Evolutionary conservation across 108 stramenopile genomes (phyloP).

Genomic region (Aurantiochytrium sp.): DNA sequence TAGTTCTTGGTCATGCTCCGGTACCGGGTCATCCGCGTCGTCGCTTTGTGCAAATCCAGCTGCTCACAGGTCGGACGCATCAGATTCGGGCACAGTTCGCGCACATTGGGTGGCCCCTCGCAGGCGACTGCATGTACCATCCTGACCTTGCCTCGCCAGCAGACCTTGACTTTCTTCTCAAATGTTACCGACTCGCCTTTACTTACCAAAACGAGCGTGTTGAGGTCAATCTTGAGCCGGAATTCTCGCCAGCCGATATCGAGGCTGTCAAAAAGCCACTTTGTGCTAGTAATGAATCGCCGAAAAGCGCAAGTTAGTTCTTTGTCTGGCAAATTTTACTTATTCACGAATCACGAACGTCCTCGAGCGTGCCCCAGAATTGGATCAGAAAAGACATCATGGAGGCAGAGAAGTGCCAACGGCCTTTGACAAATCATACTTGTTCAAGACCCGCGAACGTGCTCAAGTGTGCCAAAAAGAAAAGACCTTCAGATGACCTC

Average conservation of each 20-base stretch:
- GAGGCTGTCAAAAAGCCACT: not conserved
- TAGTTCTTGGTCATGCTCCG: not conserved
- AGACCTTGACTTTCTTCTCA: not conserved
- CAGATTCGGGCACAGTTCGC: conserved; percentile 10
- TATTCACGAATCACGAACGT: too few relatives aligned
- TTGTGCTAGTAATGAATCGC: too few relatives aligned
- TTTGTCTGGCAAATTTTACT: too few relatives aligned
- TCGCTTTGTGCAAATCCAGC: not conserved
- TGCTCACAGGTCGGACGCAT: conserved; percentile 4
- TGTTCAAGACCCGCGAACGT: too few relatives aligned
- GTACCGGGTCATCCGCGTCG: not conserved
- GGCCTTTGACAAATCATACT: too few relatives aligned
- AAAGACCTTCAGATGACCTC: too few relatives aligned
- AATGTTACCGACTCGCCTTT: not conserved
- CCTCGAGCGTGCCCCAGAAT: too few relatives aligned
- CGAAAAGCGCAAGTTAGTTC: too few relatives aligned
- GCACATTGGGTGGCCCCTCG: not conserved
- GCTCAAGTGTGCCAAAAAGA: too few relatives aligned
- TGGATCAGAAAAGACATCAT: too few relatives aligned
- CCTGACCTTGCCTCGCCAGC: not conserved
- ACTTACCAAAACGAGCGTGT: not conserved
- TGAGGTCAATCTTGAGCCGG: not conserved
- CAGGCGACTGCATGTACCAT: not conserved
- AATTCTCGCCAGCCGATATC: not conserved
- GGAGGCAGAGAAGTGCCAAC: too few relatives aligned